A percentile compares a stretch with the other conserved stretches of the same genome.
These are phyloP conservation scores for Clitocybe nebularis DNA, from an alignment of 1,284 basidiomycete genomes.

Conservation along the genomic window DNA sequence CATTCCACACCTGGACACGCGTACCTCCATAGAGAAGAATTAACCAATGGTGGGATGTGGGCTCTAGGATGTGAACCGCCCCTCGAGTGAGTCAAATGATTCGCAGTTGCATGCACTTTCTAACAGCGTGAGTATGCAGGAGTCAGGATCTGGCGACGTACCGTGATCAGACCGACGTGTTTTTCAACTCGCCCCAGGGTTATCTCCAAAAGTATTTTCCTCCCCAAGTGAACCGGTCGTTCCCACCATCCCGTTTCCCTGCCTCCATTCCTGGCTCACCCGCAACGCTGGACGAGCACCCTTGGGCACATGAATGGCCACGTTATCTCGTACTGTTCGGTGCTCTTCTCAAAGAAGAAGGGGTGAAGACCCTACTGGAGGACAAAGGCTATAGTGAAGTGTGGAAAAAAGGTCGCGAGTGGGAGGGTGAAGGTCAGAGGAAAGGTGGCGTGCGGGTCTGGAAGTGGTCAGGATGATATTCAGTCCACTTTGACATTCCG, in stretches of 20 bases:
- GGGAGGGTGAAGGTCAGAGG: conserved; percentile 86
- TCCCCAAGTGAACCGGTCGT: conserved; percentile 50
- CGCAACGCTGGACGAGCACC: conserved; percentile 18
- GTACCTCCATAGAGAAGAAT: conserved; percentile 72
- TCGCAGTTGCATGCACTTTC: no score
- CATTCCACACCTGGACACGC: conserved; percentile 97
- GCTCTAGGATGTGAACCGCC: conserved; percentile 91
- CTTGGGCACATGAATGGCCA: conserved; percentile 77
- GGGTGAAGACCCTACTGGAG: conserved; percentile 47
- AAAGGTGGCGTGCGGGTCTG: conserved; percentile 78
- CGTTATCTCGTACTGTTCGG: conserved; percentile 80
- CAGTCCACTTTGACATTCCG: no score
- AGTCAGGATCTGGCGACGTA: conserved; percentile 54
- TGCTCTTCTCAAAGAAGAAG: conserved; percentile 51
- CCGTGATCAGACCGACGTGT: conserved; percentile 80
- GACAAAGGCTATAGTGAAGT: conserved; percentile 64
- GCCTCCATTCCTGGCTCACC: conserved; percentile 49
- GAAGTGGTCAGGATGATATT: conserved; percentile 34
- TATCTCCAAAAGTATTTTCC: conserved; percentile 74
- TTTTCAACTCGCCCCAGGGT: conserved; percentile 69
- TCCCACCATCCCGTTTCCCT: conserved; percentile 63
- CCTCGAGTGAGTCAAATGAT: conserved; percentile 50
- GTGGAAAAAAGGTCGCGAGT: conserved; percentile 65
- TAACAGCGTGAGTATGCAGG: no score
- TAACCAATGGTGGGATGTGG: conserved; percentile 64